A percentile compares a stretch with the other conserved stretches of the same genome.
phyloP scores from a whole-genome alignment of 129 eudicot species.

The Lactuca saligna region DNA sequence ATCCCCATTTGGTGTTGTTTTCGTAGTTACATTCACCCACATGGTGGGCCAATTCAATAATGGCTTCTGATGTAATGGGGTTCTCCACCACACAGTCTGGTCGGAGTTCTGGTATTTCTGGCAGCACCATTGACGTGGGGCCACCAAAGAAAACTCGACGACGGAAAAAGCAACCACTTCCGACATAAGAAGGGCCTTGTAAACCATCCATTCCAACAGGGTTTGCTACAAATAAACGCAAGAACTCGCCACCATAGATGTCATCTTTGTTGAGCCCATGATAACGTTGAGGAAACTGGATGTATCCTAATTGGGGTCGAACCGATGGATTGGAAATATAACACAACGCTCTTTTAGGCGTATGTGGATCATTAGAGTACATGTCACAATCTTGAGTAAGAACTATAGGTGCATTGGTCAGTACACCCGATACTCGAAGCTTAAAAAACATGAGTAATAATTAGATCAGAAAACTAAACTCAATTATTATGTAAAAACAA shows the following conservation, averaged over 20 bases:
- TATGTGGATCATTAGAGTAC: constrained; percentile 79
- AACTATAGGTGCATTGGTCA: constrained; percentile 64
- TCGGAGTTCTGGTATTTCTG: constrained; percentile 43
- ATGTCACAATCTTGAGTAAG: constrained; percentile 78
- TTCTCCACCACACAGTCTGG: constrained; percentile 43
- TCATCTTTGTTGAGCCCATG: constrained; percentile 69
- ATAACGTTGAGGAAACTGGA: constrained; percentile 71
- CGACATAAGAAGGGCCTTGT: constrained; percentile 67
- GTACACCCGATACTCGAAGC: constrained; percentile 73
- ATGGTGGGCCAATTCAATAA: constrained; percentile 44
- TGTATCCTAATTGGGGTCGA: constrained; percentile 47
- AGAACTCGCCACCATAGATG: constrained; percentile 61
- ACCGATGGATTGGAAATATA: constrained; percentile 42
- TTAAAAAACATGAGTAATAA: constrained; percentile 22
- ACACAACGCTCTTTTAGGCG: constrained; percentile 54
- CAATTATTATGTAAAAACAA: background rate
- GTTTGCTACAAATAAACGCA: constrained; percentile 45
- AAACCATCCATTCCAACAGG: constrained; percentile 78
- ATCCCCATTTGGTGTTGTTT: constrained; percentile 62
- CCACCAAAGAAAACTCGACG: constrained; percentile 74
- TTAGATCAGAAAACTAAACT: background rate
- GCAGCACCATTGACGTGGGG: constrained; percentile 40
- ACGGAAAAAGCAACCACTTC: constrained; percentile 69
- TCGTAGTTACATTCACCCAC: constrained; percentile 65
- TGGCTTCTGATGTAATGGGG: constrained; percentile 32